These are phyloP conservation scores for Scleromitrula shiraiana DNA, from an alignment of 2,329 filamentous ascomycete genomes.

Conservation along the genomic window DNA sequence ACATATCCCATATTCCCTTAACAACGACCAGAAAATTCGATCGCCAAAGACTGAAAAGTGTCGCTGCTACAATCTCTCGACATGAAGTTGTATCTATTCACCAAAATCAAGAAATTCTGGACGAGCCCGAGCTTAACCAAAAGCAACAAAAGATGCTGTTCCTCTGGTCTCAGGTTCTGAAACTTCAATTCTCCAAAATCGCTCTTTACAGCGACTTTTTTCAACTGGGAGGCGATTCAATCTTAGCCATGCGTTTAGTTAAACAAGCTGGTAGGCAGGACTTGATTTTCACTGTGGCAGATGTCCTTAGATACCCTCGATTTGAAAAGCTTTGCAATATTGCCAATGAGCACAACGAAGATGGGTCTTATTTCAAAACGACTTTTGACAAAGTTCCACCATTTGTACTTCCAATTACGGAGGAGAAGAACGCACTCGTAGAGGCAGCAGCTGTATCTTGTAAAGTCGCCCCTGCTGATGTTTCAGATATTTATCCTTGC, in stretches of 20 bases:
- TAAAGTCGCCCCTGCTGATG: not conserved
- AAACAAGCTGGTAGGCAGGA: slow-evolving; percentile 24
- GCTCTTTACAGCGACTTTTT: slow-evolving; percentile 32
- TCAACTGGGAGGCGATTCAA: slow-evolving; percentile 30
- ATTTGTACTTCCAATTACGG: no score
- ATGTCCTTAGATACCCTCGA: slow-evolving; percentile 37
- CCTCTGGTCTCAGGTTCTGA: not conserved
- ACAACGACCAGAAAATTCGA: no score
- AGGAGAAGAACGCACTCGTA: not conserved
- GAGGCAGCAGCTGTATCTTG: not conserved
- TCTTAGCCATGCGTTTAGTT: slow-evolving; percentile 35
- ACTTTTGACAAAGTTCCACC: no score
- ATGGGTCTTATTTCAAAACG: no score
- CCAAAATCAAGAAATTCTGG: no score
- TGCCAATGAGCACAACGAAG: no score
- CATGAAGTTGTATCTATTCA: no score
- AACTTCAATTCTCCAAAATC: not conserved
- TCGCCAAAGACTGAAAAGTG: no score
- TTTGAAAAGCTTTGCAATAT: slow-evolving; percentile 38
- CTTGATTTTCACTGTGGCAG: slow-evolving; percentile 33
- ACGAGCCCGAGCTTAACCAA: no score
- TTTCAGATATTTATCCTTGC: slow-evolving; percentile 35
- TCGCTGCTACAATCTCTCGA: no score
- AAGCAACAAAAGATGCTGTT: not conserved
- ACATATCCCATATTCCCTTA: no score